Percentiles rank a stretch among this genome's conserved stretches.
phyloP scores from a whole-genome alignment of 805 yeast genomes.

The Yamadazyma phyllophila region DNA sequence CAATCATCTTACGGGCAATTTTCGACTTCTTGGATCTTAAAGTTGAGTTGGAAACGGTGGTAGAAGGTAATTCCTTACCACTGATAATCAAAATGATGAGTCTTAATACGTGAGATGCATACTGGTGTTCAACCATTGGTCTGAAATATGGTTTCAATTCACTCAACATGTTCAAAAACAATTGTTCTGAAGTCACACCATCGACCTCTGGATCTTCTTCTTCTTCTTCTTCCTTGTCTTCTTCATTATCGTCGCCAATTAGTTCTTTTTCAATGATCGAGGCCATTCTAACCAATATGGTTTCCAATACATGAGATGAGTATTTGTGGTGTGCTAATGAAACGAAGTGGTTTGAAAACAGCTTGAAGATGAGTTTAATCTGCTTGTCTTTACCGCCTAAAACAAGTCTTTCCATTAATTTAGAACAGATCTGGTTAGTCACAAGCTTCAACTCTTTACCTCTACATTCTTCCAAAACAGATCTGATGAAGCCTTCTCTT shows the following conservation, averaged over 20 bases:
- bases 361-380: slow-evolving; percentile 59
- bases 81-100: slow-evolving; percentile 66
- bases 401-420: slow-evolving; percentile 84
- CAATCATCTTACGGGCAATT: slow-evolving; percentile 91
- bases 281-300: slow-evolving; percentile 73
- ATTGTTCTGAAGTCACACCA: slow-evolving; percentile 58
- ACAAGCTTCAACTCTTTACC: slow-evolving; percentile 91
- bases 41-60: slow-evolving; percentile 64
- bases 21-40: slow-evolving; percentile 80
- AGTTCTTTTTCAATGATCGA: slow-evolving; percentile 73
- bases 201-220: slow-evolving; percentile 32
- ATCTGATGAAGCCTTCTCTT: slow-evolving; percentile 62
- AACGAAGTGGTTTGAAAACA: slow-evolving; percentile 73
- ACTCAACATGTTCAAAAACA: slow-evolving; percentile 61
- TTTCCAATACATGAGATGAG: slow-evolving; percentile 91
- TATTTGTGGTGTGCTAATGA: slow-evolving; percentile 82
- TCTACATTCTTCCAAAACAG: slow-evolving; percentile 79
- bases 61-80: slow-evolving; percentile 76
- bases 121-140: slow-evolving; percentile 67
- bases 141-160: slow-evolving; percentile 62
- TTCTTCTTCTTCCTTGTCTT: slow-evolving; percentile 31
- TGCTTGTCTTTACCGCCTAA: slow-evolving; percentile 62
- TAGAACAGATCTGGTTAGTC: slow-evolving; percentile 93
- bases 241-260: slow-evolving; percentile 38
- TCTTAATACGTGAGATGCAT: slow-evolving; percentile 86